Conservation (phyloP, 1,284 basidiomycete genomes). For the Ceratobasidium sp. region DNA sequence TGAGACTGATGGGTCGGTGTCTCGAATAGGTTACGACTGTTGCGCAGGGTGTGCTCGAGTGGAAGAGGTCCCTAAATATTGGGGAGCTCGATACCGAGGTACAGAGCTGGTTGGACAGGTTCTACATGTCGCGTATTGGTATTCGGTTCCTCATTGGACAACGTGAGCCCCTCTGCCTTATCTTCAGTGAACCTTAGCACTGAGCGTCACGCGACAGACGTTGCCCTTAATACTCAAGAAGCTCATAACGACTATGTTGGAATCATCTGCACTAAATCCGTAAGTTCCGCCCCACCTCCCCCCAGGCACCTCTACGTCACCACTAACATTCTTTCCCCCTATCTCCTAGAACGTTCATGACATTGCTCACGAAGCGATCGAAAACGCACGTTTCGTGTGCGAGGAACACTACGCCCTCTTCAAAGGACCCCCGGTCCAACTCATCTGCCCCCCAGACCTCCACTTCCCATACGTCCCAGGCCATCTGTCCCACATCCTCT, state of each 20-base stretch:
- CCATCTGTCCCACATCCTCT: slow-evolving; percentile 94
- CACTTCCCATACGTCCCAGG: slow-evolving; percentile 97
- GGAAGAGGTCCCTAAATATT: slow-evolving; percentile 67
- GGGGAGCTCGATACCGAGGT: slow-evolving; percentile 83
- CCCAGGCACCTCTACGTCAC: background rate
- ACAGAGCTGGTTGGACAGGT: slow-evolving; percentile 96
- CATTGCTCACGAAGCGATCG: slow-evolving; percentile 98
- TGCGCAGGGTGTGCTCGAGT: slow-evolving; percentile 83
- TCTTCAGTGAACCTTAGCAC: slow-evolving; percentile 41
- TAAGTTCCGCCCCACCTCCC: slow-evolving; percentile 57
- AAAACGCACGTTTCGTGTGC: slow-evolving; percentile 98
- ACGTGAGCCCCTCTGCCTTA: slow-evolving; percentile 65
- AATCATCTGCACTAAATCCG: slow-evolving; percentile 96
- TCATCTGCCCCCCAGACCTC: slow-evolving; percentile 92
- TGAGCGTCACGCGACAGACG: slow-evolving; percentile 66
- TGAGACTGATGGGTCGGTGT: background rate
- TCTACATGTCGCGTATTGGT: slow-evolving; percentile 97
- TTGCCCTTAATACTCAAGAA: slow-evolving; percentile 91
- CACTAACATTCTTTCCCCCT: slow-evolving; percentile 40
- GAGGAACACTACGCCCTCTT: slow-evolving; percentile 98
- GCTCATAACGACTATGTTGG: slow-evolving; percentile 95
- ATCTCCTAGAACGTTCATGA: slow-evolving; percentile 93
- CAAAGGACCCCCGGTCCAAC: slow-evolving; percentile 95
- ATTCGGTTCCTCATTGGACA: slow-evolving; percentile 97
- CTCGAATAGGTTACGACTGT: slow-evolving; percentile 75